Conservation (phyloP, 495 filamentous ascomycete species). For the Podospora pseudoanserina region DNA sequence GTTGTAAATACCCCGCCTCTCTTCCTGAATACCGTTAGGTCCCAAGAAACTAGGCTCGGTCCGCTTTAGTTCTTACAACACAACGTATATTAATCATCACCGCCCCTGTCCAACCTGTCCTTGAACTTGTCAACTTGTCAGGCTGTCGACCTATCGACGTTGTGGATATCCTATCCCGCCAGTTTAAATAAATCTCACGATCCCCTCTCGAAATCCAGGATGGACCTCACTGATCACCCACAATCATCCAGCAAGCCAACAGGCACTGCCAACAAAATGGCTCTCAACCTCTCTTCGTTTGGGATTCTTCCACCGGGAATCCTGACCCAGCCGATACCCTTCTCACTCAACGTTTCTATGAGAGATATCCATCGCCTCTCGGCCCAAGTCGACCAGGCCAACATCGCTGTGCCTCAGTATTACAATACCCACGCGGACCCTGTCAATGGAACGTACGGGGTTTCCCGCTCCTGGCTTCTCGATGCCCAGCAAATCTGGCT, state of each 20-base stretch:
- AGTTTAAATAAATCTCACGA: background rate
- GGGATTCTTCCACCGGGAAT: background rate
- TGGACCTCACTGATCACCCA: background rate
- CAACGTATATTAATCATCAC: background rate
- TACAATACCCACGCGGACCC: constrained; percentile 21
- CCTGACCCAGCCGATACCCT: background rate
- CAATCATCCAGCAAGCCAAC: background rate
- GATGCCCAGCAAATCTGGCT: constrained; percentile 54
- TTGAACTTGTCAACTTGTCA: background rate
- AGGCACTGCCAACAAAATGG: background rate
- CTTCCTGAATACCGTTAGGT: background rate
- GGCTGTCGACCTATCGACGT: background rate
- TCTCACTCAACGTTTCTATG: constrained; percentile 5
- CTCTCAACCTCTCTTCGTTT: constrained; percentile 6
- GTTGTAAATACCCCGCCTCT: background rate
- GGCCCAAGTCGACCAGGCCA: constrained; percentile 2
- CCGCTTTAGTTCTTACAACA: background rate
- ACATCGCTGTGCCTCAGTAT: constrained; percentile 13
- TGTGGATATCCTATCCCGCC: background rate
- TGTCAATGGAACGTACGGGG: constrained; percentile 43
- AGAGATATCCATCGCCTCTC: constrained; percentile 7
- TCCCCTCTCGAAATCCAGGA: background rate
- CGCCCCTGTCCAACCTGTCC: background rate
- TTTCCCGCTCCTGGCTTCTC: constrained; percentile 55
- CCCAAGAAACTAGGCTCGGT: background rate